Percentiles rank a stretch among this genome's conserved stretches.
phyloP scores from a whole-genome alignment of 108 stramenopile genomes.

The Discostella stelligeroides region DNA sequence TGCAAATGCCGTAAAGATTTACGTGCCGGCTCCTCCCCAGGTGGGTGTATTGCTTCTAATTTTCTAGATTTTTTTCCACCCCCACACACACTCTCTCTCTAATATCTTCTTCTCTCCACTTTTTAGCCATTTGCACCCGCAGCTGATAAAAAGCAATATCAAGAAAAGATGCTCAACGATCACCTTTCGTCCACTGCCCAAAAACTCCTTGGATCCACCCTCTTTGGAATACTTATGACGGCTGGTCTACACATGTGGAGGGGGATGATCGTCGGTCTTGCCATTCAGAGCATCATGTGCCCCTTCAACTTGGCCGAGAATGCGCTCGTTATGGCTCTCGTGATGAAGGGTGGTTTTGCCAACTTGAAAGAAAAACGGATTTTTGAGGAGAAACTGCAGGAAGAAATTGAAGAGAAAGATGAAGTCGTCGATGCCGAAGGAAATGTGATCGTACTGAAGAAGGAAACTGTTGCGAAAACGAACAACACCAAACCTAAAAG shows the following conservation, averaged over 20 bases:
- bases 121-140: slow-evolving; percentile 79
- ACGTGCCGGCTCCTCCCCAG: slow-evolving; percentile 79
- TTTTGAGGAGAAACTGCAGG: slow-evolving; percentile 72
- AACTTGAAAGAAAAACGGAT: slow-evolving; percentile 58
- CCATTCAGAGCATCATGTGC: slow-evolving; percentile 87
- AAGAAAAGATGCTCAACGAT: slow-evolving; percentile 53
- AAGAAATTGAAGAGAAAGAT: slow-evolving; percentile 67
- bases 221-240: slow-evolving; percentile 84
- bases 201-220: slow-evolving; percentile 63
- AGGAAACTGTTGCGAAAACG: slow-evolving; percentile 25
- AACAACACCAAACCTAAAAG: slow-evolving; percentile 24
- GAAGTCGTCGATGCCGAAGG: slow-evolving; percentile 70
- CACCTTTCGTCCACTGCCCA: slow-evolving; percentile 59
- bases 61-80: background rate
- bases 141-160: slow-evolving; percentile 80
- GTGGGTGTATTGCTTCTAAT: slow-evolving; percentile 41
- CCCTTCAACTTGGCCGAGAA: slow-evolving; percentile 83
- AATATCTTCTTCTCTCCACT: slow-evolving; percentile 6
- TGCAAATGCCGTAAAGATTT: slow-evolving; percentile 56
- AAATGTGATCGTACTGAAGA: slow-evolving; percentile 56
- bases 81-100: background rate
- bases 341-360: slow-evolving; percentile 56
- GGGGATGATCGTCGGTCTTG: slow-evolving; percentile 88
- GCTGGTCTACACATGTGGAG: slow-evolving; percentile 84
- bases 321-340: slow-evolving; percentile 59